phyloP scores from a whole-genome alignment of 768 basidiomycete genomes.

The Lactarius pseudohatsudake region DNA sequence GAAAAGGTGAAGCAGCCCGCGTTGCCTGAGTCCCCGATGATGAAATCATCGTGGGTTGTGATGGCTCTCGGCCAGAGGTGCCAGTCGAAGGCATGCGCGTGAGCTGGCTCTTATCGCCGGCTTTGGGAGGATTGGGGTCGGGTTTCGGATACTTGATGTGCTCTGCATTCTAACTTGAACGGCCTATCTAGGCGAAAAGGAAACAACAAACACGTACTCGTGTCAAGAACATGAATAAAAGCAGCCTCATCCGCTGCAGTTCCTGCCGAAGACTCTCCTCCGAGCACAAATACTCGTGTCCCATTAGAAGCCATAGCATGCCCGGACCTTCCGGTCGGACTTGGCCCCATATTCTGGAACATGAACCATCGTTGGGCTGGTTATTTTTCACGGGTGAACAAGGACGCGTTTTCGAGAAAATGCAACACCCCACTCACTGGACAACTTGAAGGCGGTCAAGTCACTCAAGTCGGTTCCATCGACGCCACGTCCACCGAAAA shows the following conservation, averaged over 20 bases:
- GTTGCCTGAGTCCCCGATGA: conserved; percentile 36
- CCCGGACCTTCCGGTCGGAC: conserved; percentile 88
- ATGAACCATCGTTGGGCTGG: conserved; percentile 98
- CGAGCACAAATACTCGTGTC: conserved; percentile 86
- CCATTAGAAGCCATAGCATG: conserved; percentile 98
- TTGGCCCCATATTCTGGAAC: conserved; percentile 99
- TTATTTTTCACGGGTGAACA: neutral
- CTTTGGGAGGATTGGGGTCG: conserved; percentile 51
- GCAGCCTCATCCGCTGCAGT: conserved; percentile 74
- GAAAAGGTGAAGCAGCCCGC: conserved; percentile 68
- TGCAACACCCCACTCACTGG: conserved; percentile 62
- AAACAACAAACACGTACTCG: conserved; percentile 59
- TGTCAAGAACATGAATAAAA: conserved; percentile 90
- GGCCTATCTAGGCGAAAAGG: neutral
- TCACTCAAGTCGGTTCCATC: conserved; percentile 96
- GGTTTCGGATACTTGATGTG: conserved; percentile 85
- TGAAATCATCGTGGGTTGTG: conserved; percentile 22
- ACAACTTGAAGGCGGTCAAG: conserved; percentile 94
- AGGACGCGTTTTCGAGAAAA: neutral
- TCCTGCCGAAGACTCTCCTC: conserved; percentile 85
- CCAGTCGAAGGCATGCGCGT: conserved; percentile 50
- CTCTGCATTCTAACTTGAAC: conserved; percentile 43
- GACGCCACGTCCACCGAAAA: conserved; percentile 96
- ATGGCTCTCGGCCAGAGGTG: conserved; percentile 20
- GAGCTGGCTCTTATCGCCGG: conserved; percentile 35